phyloP scores from a whole-genome alignment of 306 rosid species.

The Morella rubra region DNA sequence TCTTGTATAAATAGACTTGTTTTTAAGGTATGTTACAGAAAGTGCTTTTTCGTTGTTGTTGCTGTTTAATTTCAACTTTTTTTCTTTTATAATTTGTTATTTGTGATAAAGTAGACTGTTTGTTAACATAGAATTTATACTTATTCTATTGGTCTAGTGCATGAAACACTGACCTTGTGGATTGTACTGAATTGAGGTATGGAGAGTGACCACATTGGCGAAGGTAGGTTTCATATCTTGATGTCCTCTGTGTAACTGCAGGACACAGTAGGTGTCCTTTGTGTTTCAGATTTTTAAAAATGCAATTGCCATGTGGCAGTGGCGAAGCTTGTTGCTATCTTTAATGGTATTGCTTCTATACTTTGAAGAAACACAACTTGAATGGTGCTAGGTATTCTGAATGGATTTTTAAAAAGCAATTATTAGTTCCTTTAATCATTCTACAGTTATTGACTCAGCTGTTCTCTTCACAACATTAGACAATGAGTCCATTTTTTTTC shows the following conservation, averaged over 20 bases:
- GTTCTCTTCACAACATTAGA: not conserved
- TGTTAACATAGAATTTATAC: not conserved
- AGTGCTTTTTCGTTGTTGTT: not conserved
- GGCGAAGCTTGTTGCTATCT: not conserved
- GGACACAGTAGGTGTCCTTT: not conserved
- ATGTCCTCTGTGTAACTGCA: not conserved
- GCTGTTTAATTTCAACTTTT: not conserved
- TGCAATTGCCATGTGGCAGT: not conserved
- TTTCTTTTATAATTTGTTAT: not conserved
- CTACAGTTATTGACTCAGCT: not conserved
- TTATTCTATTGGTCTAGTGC: not conserved
- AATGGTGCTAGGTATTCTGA: slow-evolving; percentile 3
- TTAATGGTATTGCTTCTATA: not conserved
- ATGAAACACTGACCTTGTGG: not conserved
- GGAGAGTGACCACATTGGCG: not conserved
- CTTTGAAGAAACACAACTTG: not conserved
- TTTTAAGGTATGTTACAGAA: not conserved
- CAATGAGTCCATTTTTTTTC: slow-evolving; percentile 15
- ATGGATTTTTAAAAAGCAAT: not conserved
- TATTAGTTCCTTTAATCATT: not conserved
- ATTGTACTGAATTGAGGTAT: not conserved
- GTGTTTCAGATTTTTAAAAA: not conserved
- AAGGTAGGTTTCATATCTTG: not conserved
- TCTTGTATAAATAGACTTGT: not conserved
- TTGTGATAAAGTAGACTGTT: too few relatives aligned